These are phyloP conservation scores for Pleurotus salmoneostramineus DNA, from an alignment of 768 basidiomycete species.

Conservation along the genomic window DNA sequence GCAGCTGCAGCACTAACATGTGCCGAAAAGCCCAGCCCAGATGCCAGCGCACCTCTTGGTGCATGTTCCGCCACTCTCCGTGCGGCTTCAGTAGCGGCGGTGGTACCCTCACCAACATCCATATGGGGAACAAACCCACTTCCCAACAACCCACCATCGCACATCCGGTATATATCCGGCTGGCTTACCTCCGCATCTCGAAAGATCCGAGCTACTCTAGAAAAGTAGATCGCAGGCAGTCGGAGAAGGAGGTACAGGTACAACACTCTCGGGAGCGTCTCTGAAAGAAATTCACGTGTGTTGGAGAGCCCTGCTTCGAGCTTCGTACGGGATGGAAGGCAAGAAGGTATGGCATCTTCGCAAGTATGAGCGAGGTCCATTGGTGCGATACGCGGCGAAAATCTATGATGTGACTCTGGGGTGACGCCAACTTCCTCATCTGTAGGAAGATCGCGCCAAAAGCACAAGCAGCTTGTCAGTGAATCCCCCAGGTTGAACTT, in stretches of 20 bases:
- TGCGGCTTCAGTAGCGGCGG: not conserved
- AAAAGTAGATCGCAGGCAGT: slow-evolving; percentile 78
- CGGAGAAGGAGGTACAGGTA: slow-evolving; percentile 53
- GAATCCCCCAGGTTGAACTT: slow-evolving; percentile 17
- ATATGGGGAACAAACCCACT: slow-evolving; percentile 10
- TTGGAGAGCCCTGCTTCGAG: slow-evolving; percentile 7
- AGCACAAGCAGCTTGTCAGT: slow-evolving; percentile 14
- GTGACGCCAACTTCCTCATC: slow-evolving; percentile 18
- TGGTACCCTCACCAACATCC: not conserved
- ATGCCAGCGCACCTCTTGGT: slow-evolving; percentile 14
- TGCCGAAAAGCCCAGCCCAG: slow-evolving; percentile 21
- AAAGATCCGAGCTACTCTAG: slow-evolving; percentile 72
- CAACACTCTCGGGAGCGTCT: slow-evolving; percentile 38
- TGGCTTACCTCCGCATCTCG: slow-evolving; percentile 75
- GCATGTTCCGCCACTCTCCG: not conserved
- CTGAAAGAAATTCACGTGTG: slow-evolving; percentile 22
- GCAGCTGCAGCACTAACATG: slow-evolving; percentile 19
- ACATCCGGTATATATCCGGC: slow-evolving; percentile 64
- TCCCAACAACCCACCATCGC: slow-evolving; percentile 29
- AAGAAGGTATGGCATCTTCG: not conserved
- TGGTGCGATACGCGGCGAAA: not conserved
- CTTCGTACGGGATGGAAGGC: not conserved
- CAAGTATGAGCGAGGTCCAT: not conserved
- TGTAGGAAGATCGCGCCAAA: slow-evolving; percentile 18
- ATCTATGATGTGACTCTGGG: slow-evolving; percentile 6